A percentile compares a stretch with the other conserved stretches of the same genome.
Evolutionary conservation across 2,329 filamentous ascomycete species (phyloP).

Genomic region (Pseudomassariella vexata): DNA sequence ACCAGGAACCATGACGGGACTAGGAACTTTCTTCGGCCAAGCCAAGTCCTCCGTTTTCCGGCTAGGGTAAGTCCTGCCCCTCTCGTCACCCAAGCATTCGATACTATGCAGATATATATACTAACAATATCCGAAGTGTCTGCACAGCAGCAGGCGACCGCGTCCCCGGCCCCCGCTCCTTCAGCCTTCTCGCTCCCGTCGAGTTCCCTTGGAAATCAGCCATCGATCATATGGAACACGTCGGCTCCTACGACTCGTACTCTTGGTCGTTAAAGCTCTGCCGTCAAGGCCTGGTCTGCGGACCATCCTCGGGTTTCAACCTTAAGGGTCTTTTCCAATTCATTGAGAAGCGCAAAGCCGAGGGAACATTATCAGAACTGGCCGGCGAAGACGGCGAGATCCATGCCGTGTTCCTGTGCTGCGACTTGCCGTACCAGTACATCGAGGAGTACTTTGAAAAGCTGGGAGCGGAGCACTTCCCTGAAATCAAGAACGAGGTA

Average conservation of each 20-base stretch:
- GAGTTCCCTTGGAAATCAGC: slow-evolving; percentile 53
- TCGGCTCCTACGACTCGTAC: slow-evolving; percentile 49
- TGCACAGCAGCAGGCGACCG: slow-evolving; percentile 52
- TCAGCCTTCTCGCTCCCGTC: slow-evolving; percentile 40
- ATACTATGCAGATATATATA: background rate
- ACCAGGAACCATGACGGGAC: slow-evolving; percentile 39
- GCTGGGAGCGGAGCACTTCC: slow-evolving; percentile 39
- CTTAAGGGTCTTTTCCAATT: slow-evolving; percentile 45
- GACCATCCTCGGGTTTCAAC: slow-evolving; percentile 56
- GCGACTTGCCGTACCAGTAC: slow-evolving; percentile 59
- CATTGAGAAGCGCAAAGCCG: slow-evolving; percentile 40
- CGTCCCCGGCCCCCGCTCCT: slow-evolving; percentile 53
- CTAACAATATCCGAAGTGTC: slow-evolving; percentile 30
- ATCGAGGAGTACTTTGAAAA: slow-evolving; percentile 55
- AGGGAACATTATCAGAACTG: slow-evolving; percentile 36
- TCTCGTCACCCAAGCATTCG: too few species aligned
- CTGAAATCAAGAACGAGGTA: background rate
- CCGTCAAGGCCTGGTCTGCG: slow-evolving; percentile 52
- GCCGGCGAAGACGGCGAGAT: slow-evolving; percentile 37
- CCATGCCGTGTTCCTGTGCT: slow-evolving; percentile 55
- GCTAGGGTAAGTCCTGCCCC: slow-evolving; percentile 15
- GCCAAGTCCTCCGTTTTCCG: slow-evolving; percentile 40
- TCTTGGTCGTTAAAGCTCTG: slow-evolving; percentile 46
- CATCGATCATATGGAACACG: slow-evolving; percentile 50
- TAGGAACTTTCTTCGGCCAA: slow-evolving; percentile 44